Percentiles rank a stretch among this genome's conserved stretches.
Conservation (phyloP, 2,329 filamentous ascomycete species). For the Iodosphaeria phyllophila region DNA sequence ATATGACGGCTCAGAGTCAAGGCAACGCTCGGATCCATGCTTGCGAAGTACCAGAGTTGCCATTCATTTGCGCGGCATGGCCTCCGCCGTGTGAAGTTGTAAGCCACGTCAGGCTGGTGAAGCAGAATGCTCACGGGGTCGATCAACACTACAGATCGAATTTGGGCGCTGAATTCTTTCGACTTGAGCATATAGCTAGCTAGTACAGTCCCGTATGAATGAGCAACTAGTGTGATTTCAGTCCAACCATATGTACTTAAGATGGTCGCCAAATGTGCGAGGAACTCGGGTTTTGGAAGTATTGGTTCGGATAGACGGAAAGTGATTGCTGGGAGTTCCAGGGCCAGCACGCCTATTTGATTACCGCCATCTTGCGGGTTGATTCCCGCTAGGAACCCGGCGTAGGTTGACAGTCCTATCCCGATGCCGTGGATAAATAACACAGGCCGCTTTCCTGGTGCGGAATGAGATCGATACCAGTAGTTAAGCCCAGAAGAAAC, state of each 20-base stretch:
- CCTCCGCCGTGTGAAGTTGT: constrained; percentile 43
- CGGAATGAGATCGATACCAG: constrained; percentile 46
- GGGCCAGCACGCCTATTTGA: constrained; percentile 40
- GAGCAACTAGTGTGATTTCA: constrained; percentile 39
- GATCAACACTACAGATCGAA: constrained; percentile 27
- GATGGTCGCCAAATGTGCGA: constrained; percentile 35
- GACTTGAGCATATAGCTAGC: constrained; percentile 41
- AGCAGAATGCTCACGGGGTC: constrained; percentile 50
- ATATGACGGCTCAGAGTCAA: constrained; percentile 46
- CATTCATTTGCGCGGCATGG: constrained; percentile 45
- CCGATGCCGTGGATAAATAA: constrained; percentile 57
- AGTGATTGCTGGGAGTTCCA: constrained; percentile 48
- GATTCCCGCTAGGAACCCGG: constrained; percentile 28
- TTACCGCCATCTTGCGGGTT: constrained; percentile 7
- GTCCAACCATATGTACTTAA: constrained; percentile 37
- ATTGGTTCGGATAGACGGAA: constrained; percentile 39
- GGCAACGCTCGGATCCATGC: constrained; percentile 46
- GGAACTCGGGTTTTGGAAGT: constrained; percentile 30
- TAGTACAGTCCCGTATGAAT: constrained; percentile 46
- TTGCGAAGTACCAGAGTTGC: constrained; percentile 53
- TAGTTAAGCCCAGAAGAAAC: constrained; percentile 34
- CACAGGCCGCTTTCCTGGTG: constrained; percentile 34
- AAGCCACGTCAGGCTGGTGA: constrained; percentile 51
- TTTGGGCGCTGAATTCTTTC: constrained; percentile 25
- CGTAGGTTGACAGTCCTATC: constrained; percentile 45